Conservation (phyloP, 2,329 filamentous ascomycete species). For the Metarhizium humberi region DNA sequence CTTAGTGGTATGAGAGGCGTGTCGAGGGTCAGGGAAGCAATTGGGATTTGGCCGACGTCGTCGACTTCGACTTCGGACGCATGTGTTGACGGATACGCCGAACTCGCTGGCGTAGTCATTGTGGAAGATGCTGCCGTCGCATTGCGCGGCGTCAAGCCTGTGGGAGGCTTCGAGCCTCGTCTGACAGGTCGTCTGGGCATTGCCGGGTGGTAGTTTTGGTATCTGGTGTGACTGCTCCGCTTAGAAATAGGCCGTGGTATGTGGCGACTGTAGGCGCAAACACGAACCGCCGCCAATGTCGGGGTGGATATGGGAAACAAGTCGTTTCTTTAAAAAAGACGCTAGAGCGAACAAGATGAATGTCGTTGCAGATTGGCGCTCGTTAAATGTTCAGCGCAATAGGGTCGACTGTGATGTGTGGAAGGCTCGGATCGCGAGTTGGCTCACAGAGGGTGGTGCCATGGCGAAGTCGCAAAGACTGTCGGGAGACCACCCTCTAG, state of each 20-base stretch:
- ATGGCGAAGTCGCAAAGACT: constrained; percentile 35
- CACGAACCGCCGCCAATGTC: not conserved
- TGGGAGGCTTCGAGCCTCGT: constrained; percentile 1
- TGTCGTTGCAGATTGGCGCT: not conserved
- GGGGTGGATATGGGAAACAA: too few relatives aligned
- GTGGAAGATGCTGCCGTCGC: constrained; percentile 16
- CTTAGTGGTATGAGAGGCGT: constrained; percentile 22
- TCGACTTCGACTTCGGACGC: constrained; percentile 29
- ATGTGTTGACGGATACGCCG: constrained; percentile 26
- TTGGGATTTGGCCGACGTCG: constrained; percentile 28
- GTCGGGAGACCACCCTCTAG: constrained; percentile 42
- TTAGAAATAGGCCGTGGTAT: not conserved
- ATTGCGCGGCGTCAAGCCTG: constrained; percentile 22
- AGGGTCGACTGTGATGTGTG: not conserved
- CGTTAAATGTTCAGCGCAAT: not conserved
- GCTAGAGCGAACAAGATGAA: not conserved
- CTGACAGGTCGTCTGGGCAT: constrained; percentile 16
- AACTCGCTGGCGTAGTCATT: constrained; percentile 25
- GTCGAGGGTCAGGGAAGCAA: constrained; percentile 35
- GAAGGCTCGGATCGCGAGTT: constrained; percentile 16
- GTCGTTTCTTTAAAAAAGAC: too few relatives aligned
- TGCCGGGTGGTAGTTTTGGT: constrained; percentile 8
- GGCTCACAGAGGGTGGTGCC: constrained; percentile 45
- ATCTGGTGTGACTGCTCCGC: not conserved
- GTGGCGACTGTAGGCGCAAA: constrained; percentile 2